Evolutionary conservation across 495 filamentous ascomycete genomes (phyloP), one percentile per base, ranked within the genome.

Genomic region (Neurospora sp.): DNA sequence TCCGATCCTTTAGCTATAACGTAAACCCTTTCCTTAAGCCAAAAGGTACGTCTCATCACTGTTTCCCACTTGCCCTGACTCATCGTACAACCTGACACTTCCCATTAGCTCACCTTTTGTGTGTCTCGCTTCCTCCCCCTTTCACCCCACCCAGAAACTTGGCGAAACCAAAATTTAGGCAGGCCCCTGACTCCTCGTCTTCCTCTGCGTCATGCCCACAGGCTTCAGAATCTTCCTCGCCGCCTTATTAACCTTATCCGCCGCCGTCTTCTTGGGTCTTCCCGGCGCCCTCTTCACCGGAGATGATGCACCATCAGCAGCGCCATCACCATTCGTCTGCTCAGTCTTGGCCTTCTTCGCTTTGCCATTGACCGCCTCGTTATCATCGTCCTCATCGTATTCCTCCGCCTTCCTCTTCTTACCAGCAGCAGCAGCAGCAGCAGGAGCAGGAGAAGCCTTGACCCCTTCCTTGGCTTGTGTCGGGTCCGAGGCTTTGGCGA

Each of bases 121-220:
- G 8, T 37, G 14, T 40, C 42, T 73, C 40, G n/a, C 40, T 44
- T 31, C 61, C 40, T 44, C 69, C 70, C 37, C n/a, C n/a, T n/a
- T n/a, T n/a, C n/a, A n/a, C n/a, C n/a, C 73, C 68, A 37, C 11
- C 69, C 76, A 8, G 72, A 46, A 72, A 5, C 35, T 7, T 5
- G 35, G 35, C 35, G 35, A 37, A 37, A 7, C 35, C 6, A 37
- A 37, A 37, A 37, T 40, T 27, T 83, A 79, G 12, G 78, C 80
- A 4, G 81, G 78, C 0, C 84, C 84, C 74, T 86, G 84, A 69
- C 83, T 85, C 71, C 84, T 77, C 11, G 83, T 86, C 77, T 82
- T 84, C 39, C 83, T 77, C 69, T 73, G 72, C 0, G 85, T 83
- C 53, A 75, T 78, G 0, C 84, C 83, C 9, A 82, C 81, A 12